phyloP scores from a whole-genome alignment of 2,329 filamentous ascomycete genomes.

The Penicillium sp. region DNA sequence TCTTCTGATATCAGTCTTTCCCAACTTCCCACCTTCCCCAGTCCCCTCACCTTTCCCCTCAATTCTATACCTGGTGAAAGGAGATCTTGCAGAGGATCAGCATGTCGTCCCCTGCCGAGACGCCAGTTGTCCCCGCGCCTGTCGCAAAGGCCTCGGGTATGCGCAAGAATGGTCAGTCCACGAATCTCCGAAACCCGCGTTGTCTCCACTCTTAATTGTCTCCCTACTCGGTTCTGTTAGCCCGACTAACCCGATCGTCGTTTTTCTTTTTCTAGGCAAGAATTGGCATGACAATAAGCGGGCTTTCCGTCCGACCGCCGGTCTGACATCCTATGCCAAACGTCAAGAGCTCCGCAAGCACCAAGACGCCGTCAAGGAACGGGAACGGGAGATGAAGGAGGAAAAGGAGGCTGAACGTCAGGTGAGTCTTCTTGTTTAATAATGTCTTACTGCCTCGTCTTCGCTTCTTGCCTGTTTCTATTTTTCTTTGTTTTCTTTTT shows the following conservation, averaged over 20 bases:
- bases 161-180: constrained; percentile 72
- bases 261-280: constrained; percentile 64
- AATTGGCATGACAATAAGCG: constrained; percentile 86
- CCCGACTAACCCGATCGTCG: constrained; percentile 15
- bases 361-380: constrained; percentile 77
- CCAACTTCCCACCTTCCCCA: not conserved
- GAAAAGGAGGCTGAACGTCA: constrained; percentile 89
- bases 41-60: not conserved
- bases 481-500: not conserved
- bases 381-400: constrained; percentile 92
- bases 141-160: constrained; percentile 55
- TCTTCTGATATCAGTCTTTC: not conserved
- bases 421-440: constrained; percentile 50
- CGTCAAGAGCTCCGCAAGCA: constrained; percentile 69
- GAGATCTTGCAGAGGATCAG: not conserved
- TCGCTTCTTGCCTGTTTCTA: not conserved
- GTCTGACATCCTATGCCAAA: constrained; percentile 76
- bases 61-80: not conserved
- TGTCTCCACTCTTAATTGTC: not conserved
- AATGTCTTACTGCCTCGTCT: not conserved
- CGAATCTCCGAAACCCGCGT: constrained; percentile 6
- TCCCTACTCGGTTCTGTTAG: constrained; percentile 6
- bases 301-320: constrained; percentile 78
- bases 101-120: constrained; percentile 8
- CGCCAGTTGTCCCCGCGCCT: not conserved